Evolutionary conservation across 176 grass and related monocot genomes (phyloP), one percentile per base, ranked within the genome.

Genomic region (Eleusine coracana): DNA sequence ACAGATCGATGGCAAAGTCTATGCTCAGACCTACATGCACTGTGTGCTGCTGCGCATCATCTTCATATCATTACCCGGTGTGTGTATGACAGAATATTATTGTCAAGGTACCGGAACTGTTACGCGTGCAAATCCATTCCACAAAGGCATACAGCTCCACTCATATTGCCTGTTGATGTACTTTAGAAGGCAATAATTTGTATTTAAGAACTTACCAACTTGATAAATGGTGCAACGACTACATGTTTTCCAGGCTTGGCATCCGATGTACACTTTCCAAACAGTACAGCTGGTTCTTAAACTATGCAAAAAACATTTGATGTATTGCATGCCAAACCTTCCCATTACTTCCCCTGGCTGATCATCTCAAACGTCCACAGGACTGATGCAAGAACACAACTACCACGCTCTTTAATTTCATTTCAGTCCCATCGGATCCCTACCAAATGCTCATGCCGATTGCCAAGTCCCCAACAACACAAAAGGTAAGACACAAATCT

Each of bases 401-500:
- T 80, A 70, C n/a, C 68, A 79, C 6, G 14, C 50, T 79, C 59
- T 31, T 34, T 34, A 34, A 34, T 34, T 68, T 66, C 75, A 50
- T 61, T 66, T 66, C 38, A 68, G 52, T 73, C 55, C 36, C 44
- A 59, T 78, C 80, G 66, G 31, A 6, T 52, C 69, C 16, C 20
- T 55, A 27, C 46, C 77, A 86, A 68, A 71, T 11, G 70, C 51
- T 70, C 38, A 27, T 61, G 38, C 70, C 77, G 62, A 76, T 20
- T 61, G 38, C 70, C 77, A 70, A 76, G 49, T 75, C 41, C 41
- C 78, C 62, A 76, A 87, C 72, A 81, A 82, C 52, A 50, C 40
- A 73, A 51, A 61, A 68, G 75, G 81, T 88, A 39, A 80, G 61
- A 62, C 73, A 18, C 17, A 58, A n/a, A 84, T 80, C 62, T 84